Conservation (phyloP, 495 filamentous ascomycete species). For the Wilcoxina mikolae region DNA sequence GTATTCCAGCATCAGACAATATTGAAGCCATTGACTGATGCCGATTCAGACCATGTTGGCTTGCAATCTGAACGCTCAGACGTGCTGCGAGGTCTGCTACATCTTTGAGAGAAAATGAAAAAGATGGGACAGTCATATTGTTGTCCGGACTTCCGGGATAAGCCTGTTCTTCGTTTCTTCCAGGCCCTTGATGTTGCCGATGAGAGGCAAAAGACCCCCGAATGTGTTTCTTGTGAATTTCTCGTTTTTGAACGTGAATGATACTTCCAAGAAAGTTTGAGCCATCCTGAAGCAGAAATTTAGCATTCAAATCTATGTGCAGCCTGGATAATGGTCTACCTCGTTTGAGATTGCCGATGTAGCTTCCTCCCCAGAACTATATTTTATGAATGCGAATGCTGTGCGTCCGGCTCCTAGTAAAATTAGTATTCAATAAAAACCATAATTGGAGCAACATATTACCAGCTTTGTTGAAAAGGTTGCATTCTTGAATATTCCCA, state of each 20-base stretch:
- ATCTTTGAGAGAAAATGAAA: constrained; percentile 21
- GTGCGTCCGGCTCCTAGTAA: constrained; percentile 18
- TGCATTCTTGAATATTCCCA: constrained; percentile 23
- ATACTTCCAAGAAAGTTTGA: constrained; percentile 23
- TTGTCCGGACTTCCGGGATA: neutral
- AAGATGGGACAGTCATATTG: neutral
- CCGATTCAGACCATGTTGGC: constrained; percentile 16
- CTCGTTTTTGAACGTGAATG: constrained; percentile 23
- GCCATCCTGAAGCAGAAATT: constrained; percentile 8
- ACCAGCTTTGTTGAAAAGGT: constrained; percentile 22
- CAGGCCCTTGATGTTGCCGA: neutral
- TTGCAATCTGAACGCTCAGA: constrained; percentile 16
- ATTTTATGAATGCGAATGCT: constrained; percentile 25
- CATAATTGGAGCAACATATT: constrained; percentile 10
- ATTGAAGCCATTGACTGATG: constrained; percentile 16
- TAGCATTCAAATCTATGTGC: too few relatives aligned
- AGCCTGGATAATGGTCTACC: too few relatives aligned
- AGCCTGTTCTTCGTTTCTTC: neutral
- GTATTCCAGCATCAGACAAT: constrained; percentile 18
- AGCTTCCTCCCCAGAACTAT: constrained; percentile 20
- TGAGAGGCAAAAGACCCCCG: constrained; percentile 7
- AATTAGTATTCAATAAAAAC: neutral
- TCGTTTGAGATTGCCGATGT: constrained; percentile 17
- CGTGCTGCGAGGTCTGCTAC: constrained; percentile 25
- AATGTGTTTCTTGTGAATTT: constrained; percentile 20